These are phyloP conservation scores for Agarophyton chilense DNA, from an alignment of 23 red algal species.

Conservation along the genomic window DNA sequence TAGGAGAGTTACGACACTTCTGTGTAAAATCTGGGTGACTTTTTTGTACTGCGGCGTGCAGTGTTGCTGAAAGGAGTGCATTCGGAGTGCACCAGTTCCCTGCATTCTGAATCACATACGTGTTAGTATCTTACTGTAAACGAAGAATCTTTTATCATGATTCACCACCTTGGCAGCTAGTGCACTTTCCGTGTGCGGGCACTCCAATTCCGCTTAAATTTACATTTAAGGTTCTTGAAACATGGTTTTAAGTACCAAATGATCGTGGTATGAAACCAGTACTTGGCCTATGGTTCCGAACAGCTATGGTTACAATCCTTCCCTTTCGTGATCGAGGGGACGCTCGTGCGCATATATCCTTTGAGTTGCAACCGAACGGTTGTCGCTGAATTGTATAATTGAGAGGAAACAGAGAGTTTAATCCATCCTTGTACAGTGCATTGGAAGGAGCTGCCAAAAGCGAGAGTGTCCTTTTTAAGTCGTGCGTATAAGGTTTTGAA, in stretches of 20 bases:
- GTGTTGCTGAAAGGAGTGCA: too few relatives aligned
- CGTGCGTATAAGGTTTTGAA: neutral
- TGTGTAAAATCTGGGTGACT: too few relatives aligned
- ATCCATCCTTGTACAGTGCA: neutral
- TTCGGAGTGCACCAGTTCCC: too few relatives aligned
- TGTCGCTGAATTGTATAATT: neutral
- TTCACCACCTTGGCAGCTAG: neutral
- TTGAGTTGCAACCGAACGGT: neutral
- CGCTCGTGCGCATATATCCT: neutral
- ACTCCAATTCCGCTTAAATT: neutral
- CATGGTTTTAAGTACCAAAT: neutral
- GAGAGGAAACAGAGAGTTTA: neutral
- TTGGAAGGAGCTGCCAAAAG: constrained; percentile 7
- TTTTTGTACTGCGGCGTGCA: too few relatives aligned
- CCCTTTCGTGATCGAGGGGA: too few relatives aligned
- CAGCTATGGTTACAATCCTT: neutral
- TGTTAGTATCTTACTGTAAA: too few relatives aligned
- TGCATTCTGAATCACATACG: too few relatives aligned
- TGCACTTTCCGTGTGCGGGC: neutral
- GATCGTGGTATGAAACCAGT: neutral
- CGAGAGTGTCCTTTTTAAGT: neutral
- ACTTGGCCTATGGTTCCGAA: too few relatives aligned
- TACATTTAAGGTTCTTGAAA: too few relatives aligned
- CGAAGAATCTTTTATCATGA: too few relatives aligned
- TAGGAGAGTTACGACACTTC: too few relatives aligned